A percentile compares a stretch with the other conserved stretches of the same genome.
Conservation (phyloP, 1,284 basidiomycete species). For the Sanghuangporus sanghuang region DNA sequence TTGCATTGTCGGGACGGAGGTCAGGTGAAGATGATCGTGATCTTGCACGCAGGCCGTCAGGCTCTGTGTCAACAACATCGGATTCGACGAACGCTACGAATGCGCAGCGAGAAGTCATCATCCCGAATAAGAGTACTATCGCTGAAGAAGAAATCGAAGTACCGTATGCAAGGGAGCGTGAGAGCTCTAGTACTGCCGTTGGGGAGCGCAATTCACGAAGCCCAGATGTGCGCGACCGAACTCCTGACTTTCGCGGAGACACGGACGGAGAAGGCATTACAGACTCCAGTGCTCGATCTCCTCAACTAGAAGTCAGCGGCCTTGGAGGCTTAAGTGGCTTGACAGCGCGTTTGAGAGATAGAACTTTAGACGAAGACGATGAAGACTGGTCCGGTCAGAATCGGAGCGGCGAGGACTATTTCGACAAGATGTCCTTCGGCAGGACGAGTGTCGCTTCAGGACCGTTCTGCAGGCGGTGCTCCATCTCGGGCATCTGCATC, state of each 20-base stretch:
- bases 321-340: conserved; percentile 59
- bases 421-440: conserved; percentile 58
- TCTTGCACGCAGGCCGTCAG: conserved; percentile 49
- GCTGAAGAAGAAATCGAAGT: conserved; percentile 95
- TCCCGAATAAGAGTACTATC: conserved; percentile 93
- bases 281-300: conserved; percentile 53
- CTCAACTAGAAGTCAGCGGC: conserved; percentile 25
- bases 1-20: conserved; percentile 31
- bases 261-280: conserved; percentile 31
- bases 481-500: conserved; percentile 2
- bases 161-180: conserved; percentile 77
- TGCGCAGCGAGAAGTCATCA: conserved; percentile 74
- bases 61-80: conserved; percentile 47
- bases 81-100: conserved; percentile 54
- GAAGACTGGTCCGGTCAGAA: conserved; percentile 38
- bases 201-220: conserved; percentile 39
- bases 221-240: conserved; percentile 22
- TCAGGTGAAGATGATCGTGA: conserved; percentile 38
- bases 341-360: conserved; percentile 45
- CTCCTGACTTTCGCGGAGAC: conserved; percentile 28
- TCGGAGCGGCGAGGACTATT: conserved; percentile 61
- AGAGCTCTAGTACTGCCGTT: conserved; percentile 49
- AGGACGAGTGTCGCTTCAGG: conserved; percentile 55
- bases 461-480: conserved; percentile 40
- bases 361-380: conserved; percentile 37